Evolutionary conservation across 2,329 filamentous ascomycete genomes (phyloP).

Genomic region (Stagonosporopsis chrysanthemi): DNA sequence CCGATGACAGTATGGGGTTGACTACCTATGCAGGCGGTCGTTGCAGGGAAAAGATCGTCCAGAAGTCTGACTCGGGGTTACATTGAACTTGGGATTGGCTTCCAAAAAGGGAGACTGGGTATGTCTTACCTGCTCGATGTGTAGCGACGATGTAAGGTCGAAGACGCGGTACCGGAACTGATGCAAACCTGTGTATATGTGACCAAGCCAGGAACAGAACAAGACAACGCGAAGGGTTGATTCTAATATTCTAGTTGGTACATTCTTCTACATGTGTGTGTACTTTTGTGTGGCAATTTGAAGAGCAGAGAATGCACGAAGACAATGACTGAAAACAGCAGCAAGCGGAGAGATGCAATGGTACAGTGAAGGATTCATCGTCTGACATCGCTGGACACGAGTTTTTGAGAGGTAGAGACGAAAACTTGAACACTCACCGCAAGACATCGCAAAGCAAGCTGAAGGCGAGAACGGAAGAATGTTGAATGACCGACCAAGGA

Average conservation of each 20-base stretch:
- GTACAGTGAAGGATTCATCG: background rate
- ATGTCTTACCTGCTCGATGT: too few species aligned
- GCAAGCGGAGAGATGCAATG: slow-evolving; percentile 9
- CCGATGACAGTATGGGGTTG: background rate
- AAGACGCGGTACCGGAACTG: too few species aligned
- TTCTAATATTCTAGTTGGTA: slow-evolving; percentile 5
- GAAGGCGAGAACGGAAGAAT: slow-evolving; percentile 14
- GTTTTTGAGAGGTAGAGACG: background rate
- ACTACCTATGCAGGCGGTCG: background rate
- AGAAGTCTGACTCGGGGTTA: background rate
- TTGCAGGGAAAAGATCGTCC: background rate
- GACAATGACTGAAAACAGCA: background rate
- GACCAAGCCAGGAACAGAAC: background rate
- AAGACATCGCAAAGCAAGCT: slow-evolving; percentile 15
- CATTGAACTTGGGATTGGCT: background rate
- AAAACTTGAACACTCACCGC: slow-evolving; percentile 9
- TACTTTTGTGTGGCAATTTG: slow-evolving; percentile 16
- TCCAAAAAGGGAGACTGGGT: too few species aligned
- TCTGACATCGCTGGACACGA: background rate
- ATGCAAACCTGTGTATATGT: background rate
- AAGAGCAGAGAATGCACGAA: slow-evolving; percentile 8
- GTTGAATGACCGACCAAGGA: slow-evolving; percentile 21
- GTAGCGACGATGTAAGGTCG: too few species aligned
- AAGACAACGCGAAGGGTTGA: background rate
- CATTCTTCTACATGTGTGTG: slow-evolving; percentile 15